Evolutionary conservation across 768 basidiomycete genomes (phyloP).

Genomic region (Aureoboletus auriporus): DNA sequence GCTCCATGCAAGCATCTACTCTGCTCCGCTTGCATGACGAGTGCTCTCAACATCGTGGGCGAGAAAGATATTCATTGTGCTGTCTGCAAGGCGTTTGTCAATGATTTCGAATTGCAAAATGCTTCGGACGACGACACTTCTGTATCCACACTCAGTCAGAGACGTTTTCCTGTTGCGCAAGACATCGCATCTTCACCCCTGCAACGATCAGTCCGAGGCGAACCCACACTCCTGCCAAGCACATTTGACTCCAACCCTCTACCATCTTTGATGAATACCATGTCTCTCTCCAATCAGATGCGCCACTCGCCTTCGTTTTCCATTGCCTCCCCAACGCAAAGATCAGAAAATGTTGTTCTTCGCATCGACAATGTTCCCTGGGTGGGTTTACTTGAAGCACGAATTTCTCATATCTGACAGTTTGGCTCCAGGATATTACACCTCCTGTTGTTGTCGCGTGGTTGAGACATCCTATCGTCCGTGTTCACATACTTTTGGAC

Average conservation of each 20-base stretch:
- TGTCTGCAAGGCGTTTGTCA: constrained; percentile 67
- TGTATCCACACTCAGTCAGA: constrained; percentile 10
- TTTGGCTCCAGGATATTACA: constrained; percentile 65
- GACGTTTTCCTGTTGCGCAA: constrained; percentile 7
- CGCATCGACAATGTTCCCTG: constrained; percentile 88
- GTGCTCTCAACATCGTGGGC: constrained; percentile 83
- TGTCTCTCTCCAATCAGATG: constrained; percentile 26
- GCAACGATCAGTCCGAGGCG: constrained; percentile 21
- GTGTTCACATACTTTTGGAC: constrained; percentile 78
- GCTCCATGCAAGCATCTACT: constrained; percentile 73
- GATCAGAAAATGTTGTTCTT: constrained; percentile 54
- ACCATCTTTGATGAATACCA: constrained; percentile 32
- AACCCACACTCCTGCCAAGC: constrained; percentile 27
- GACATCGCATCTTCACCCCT: constrained; percentile 19
- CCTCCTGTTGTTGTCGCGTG: constrained; percentile 66
- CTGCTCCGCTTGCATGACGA: constrained; percentile 79
- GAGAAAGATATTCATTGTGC: constrained; percentile 87
- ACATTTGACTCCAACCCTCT: constrained; percentile 22
- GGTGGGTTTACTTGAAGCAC: constrained; percentile 44
- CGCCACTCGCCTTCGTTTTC: constrained; percentile 12
- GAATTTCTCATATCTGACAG: constrained; percentile 1
- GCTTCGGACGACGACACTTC: constrained; percentile 24
- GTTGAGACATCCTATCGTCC: constrained; percentile 60
- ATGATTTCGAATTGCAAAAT: constrained; percentile 57
- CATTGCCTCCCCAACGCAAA: constrained; percentile 9